Percentiles rank a stretch among this genome's conserved stretches.
phyloP scores from a whole-genome alignment of 768 basidiomycete genomes.

The Boletus pseudopeckii region DNA sequence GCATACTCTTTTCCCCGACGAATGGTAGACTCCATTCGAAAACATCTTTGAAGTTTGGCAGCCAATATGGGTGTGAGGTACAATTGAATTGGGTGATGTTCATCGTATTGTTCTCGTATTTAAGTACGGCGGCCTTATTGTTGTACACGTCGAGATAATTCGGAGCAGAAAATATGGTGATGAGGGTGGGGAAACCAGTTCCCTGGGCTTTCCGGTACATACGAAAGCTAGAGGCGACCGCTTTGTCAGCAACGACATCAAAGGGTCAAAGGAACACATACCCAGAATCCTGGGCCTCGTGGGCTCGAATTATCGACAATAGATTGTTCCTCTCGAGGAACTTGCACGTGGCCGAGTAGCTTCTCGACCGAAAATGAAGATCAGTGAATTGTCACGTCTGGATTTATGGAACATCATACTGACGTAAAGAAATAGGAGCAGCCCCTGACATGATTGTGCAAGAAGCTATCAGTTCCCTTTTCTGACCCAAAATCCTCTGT shows the following conservation, averaged over 20 bases:
- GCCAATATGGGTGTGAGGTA: conserved; percentile 86
- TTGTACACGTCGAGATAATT: conserved; percentile 96
- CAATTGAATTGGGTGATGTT: conserved; percentile 88
- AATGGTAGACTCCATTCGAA: conserved; percentile 99
- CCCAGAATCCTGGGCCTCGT: conserved; percentile 97
- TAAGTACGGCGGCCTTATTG: conserved; percentile 95
- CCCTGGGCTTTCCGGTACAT: conserved; percentile 94
- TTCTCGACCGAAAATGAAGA: conserved; percentile 19
- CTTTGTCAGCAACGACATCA: background rate
- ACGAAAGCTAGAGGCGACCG: conserved; percentile 53
- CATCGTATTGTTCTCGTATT: conserved; percentile 95
- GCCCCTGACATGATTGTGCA: conserved; percentile 72
- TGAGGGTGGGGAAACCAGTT: conserved; percentile 93
- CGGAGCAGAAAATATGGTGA: conserved; percentile 97
- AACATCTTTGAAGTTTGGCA: conserved; percentile 97
- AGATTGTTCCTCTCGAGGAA: conserved; percentile 92
- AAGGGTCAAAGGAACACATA: conserved; percentile 33
- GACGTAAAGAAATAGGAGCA: conserved; percentile 77
- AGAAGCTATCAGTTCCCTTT: conserved; percentile 59
- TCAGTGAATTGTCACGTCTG: background rate
- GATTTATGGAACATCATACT: conserved; percentile 15
- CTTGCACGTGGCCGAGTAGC: conserved; percentile 85
- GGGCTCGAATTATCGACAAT: conserved; percentile 91
- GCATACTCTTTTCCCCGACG: conserved; percentile 92
- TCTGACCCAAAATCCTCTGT: conserved; percentile 70